A percentile compares a stretch with the other conserved stretches of the same genome.
Conservation (phyloP, 2,329 filamentous ascomycete genomes). For the Phaeosphaeriaceae sp. region DNA sequence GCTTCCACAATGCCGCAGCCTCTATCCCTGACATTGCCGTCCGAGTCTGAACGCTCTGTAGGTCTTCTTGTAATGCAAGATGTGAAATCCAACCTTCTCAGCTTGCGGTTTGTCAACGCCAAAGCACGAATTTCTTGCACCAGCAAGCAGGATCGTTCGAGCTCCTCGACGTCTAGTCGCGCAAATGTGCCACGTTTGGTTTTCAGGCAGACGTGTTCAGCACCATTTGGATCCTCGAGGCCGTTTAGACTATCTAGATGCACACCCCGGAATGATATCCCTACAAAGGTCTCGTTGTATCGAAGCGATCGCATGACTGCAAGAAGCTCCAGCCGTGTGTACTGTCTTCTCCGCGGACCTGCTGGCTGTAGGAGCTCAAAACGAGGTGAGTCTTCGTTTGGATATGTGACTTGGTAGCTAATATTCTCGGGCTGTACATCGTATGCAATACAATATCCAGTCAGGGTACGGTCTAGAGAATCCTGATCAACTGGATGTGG, state of each 20-base stretch:
- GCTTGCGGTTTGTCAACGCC: slow-evolving; percentile 67
- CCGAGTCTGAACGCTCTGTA: slow-evolving; percentile 49
- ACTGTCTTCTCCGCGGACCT: slow-evolving; percentile 58
- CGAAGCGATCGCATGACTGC: slow-evolving; percentile 72
- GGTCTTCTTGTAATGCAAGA: slow-evolving; percentile 64
- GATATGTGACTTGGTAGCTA: slow-evolving; percentile 47
- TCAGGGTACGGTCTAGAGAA: slow-evolving; percentile 70
- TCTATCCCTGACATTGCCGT: slow-evolving; percentile 60
- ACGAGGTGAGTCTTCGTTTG: slow-evolving; percentile 67
- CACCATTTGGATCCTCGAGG: slow-evolving; percentile 64
- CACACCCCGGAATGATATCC: slow-evolving; percentile 71
- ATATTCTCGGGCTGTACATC: slow-evolving; percentile 71
- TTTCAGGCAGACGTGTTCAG: slow-evolving; percentile 66
- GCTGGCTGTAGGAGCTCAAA: slow-evolving; percentile 68
- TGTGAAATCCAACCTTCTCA: slow-evolving; percentile 70
- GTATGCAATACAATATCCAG: slow-evolving; percentile 73
- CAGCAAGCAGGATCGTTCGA: slow-evolving; percentile 63
- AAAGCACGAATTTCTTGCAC: slow-evolving; percentile 73
- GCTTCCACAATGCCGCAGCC: slow-evolving; percentile 74
- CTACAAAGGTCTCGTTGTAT: slow-evolving; percentile 72
- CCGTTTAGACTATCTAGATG: slow-evolving; percentile 70
- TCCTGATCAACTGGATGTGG: slow-evolving; percentile 65
- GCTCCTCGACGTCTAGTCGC: slow-evolving; percentile 59
- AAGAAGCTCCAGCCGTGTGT: slow-evolving; percentile 68
- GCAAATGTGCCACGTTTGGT: slow-evolving; percentile 64